Conservation (phyloP, 257 asterid species). For the Solanum sitiens region DNA sequence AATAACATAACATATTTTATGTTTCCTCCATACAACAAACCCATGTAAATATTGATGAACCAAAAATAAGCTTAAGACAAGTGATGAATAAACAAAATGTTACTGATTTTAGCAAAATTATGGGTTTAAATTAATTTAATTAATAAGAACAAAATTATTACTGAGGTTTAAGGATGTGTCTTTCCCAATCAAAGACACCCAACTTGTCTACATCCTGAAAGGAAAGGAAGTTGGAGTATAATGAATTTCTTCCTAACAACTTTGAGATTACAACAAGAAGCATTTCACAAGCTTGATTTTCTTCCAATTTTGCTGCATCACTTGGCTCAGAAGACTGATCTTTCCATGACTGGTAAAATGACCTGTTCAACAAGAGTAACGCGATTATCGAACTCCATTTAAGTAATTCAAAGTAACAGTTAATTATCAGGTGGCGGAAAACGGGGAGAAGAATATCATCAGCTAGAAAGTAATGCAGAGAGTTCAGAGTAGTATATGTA, state of each 20-base stretch:
- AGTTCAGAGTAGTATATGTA: conserved; percentile 9
- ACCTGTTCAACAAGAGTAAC: conserved; percentile 29
- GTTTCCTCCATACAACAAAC: not conserved
- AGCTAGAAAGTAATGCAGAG: not conserved
- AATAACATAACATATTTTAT: not conserved
- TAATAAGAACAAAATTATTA: not conserved
- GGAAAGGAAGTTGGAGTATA: conserved; percentile 17
- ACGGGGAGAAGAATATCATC: not conserved
- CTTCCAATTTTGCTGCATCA: conserved; percentile 37
- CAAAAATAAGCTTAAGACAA: not conserved
- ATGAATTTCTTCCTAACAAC: conserved; percentile 24
- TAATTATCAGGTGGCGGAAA: not conserved
- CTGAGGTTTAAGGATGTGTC: conserved; percentile 22
- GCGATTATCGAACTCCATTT: not conserved
- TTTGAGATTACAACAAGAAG: conserved; percentile 48
- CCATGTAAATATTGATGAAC: not conserved
- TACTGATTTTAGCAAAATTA: not conserved
- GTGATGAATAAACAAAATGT: not conserved
- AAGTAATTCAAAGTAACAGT: not conserved
- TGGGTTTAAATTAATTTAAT: not conserved
- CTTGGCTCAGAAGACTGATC: conserved; percentile 31
- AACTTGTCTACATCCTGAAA: conserved; percentile 30
- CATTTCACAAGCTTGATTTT: conserved; percentile 62
- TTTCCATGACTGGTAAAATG: conserved; percentile 66
- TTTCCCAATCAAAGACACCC: conserved; percentile 54